Evolutionary conservation across 169 alveolate genomes (phyloP).

Genomic region (Eimeria falciformis): DNA sequence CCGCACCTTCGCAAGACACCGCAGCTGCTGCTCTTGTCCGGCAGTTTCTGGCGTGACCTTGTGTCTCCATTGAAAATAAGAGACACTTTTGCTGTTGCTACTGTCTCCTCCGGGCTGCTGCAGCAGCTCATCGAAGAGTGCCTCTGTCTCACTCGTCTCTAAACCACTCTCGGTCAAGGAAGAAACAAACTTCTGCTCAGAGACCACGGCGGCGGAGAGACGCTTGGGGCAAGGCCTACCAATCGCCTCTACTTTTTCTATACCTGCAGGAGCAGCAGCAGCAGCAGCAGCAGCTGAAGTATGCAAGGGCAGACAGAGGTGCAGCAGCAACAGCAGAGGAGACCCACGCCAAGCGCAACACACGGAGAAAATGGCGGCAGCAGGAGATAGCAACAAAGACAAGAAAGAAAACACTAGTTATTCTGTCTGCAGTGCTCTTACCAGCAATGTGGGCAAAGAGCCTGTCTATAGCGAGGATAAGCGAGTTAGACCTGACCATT

Average conservation of each 20-base stretch:
- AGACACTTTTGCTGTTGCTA: neutral
- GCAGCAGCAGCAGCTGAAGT: neutral
- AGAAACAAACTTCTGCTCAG: neutral
- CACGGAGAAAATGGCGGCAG: neutral
- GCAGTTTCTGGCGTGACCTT: neutral
- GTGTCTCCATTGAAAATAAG: constrained; percentile 44
- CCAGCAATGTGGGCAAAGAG: constrained; percentile 31
- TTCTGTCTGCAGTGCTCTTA: neutral
- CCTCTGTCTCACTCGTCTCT: neutral
- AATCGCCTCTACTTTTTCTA: neutral
- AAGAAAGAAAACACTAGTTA: neutral
- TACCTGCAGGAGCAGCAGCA: neutral
- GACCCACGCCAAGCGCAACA: neutral
- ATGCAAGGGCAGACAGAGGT: neutral
- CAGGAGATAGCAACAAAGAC: neutral
- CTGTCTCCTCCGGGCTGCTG: constrained; percentile 35
- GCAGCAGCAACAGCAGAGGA: neutral
- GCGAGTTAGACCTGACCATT: neutral
- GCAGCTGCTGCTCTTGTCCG: neutral
- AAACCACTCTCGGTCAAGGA: neutral
- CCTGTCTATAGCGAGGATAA: constrained; percentile 7
- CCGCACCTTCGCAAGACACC: neutral
- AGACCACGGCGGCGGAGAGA: neutral
- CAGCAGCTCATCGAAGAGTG: neutral
- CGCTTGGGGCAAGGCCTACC: neutral